Percentiles rank a stretch among this genome's conserved stretches.
phyloP scores from a whole-genome alignment of 352 stramenopile genomes.

The Plasmopara muralis region DNA sequence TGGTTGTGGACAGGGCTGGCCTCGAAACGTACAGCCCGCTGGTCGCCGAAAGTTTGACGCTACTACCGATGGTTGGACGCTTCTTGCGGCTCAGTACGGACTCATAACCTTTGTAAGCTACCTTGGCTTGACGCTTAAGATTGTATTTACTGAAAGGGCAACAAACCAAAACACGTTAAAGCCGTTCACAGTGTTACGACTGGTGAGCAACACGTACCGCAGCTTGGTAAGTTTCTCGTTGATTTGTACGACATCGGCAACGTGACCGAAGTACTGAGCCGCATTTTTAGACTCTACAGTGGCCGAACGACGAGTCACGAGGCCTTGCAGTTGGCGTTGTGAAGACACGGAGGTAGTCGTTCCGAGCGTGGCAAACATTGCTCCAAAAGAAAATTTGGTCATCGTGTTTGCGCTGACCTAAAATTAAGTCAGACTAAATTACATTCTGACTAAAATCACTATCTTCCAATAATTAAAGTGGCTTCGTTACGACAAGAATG shows the following conservation, averaged over 20 bases:
- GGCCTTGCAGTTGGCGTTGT: conserved; percentile 61
- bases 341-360: conserved; percentile 19
- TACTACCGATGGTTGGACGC: conserved; percentile 24
- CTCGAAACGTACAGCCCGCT: conserved; percentile 23
- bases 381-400: conserved; percentile 10
- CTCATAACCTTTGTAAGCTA: conserved; percentile 65
- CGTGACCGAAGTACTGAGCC: conserved; percentile 68
- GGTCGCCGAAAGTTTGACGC: conserved; percentile 19
- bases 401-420: conserved; percentile 7
- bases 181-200: conserved; percentile 1
- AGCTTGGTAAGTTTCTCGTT: conserved; percentile 51
- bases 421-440: conserved; percentile 11
- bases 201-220: conserved; percentile 25
- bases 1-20: conserved; percentile 10
- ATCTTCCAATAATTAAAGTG: conserved; percentile 10
- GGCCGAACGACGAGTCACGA: conserved; percentile 44
- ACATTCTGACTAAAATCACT: conserved; percentile 2
- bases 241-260: conserved; percentile 44
- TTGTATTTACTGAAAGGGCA: conserved; percentile 41
- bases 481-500: conserved; percentile 29
- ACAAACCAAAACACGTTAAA: conserved; percentile 13
- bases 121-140: conserved; percentile 55
- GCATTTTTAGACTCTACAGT: conserved; percentile 47
- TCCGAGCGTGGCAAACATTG: conserved; percentile 21
- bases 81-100: conserved; percentile 72